phyloP scores from a whole-genome alignment of 2,329 filamentous ascomycete species.

The Cladosporium sp. region DNA sequence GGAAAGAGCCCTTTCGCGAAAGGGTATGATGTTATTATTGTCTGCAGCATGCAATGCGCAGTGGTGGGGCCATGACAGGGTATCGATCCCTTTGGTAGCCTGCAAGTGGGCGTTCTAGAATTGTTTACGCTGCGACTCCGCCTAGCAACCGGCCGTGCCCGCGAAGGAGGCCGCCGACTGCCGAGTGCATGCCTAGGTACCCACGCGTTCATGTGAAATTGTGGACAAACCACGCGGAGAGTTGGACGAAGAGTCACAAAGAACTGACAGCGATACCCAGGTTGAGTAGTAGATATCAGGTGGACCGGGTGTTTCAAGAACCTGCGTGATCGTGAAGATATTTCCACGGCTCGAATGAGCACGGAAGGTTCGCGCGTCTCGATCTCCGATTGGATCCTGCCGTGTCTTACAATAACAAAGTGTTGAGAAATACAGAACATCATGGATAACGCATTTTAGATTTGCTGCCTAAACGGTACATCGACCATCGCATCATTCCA shows the following conservation, averaged over 20 bases:
- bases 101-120: not conserved
- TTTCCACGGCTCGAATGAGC: not conserved
- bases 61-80: not conserved
- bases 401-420: no score
- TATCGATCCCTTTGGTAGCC: not conserved
- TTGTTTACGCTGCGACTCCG: not conserved
- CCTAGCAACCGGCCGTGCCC: not conserved
- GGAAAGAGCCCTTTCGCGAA: not conserved
- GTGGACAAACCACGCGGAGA: no score
- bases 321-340: not conserved
- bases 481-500: no score
- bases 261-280: no score
- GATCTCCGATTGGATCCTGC: not conserved
- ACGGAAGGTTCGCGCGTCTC: not conserved
- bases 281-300: no score
- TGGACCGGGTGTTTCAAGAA: not conserved
- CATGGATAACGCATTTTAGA: no score
- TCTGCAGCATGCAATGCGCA: conserved; percentile 1
- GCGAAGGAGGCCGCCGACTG: not conserved
- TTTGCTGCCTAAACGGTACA: no score
- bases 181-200: not conserved
- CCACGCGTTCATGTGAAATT: no score
- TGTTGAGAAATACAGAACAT: no score
- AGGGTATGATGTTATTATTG: not conserved
- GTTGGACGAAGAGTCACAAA: no score